Base-by-base conservation (phyloP, 2,329 filamentous ascomycete genomes). In the Taxawa tesnikishii region DNA sequence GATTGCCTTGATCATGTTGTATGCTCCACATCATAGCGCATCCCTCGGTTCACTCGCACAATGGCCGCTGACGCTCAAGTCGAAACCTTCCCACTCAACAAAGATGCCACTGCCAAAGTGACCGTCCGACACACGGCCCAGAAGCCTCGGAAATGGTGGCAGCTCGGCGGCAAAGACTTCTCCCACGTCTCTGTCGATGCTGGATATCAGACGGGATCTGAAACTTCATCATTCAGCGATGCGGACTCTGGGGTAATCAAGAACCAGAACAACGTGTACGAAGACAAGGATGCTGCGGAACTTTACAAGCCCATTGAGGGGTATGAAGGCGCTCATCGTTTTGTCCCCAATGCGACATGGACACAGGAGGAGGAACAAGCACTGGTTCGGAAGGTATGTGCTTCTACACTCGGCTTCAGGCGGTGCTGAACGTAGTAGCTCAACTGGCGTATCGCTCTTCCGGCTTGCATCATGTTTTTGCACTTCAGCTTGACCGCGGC, bases 401-500 rank as follows among this genome's bases (percentile, higher is more conserved):
- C 9, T 31, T 3, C 10, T 9, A 15, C 18, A 12, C 9, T 2
- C 5, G 6, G 8, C 23, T n/a, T 11, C 17, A 12, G n/a, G 9
- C n/a, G 12, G 4, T 23, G 15, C 28, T 31, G 17, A 31, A 12
- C 2, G 19, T n/a, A 6, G 7, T 12, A 23, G 19, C 12, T 34
- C n/a, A 26, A 30, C 15, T 26, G 27, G 19, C 21, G 18, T 11
- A 23, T 30, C n/a, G 24, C 19, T 21, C 32, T 34, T 3, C 29
- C 11, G 5, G 28, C 32, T 5, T 34, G 32, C 4, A 13, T 29
- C 4, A 29, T 29, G 27, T 34, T 34, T 9, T 34, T 15, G 19
- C 26, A 3, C n/a, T 34, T 6, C 32, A 34, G 10, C 32, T 51
- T 6, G 48, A 50, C 29, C 32, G 44, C 23, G 37, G 42, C 0